Evolutionary conservation across 2,329 filamentous ascomycete species (phyloP).

Genomic region (Tolypocladium ovalisporum): DNA sequence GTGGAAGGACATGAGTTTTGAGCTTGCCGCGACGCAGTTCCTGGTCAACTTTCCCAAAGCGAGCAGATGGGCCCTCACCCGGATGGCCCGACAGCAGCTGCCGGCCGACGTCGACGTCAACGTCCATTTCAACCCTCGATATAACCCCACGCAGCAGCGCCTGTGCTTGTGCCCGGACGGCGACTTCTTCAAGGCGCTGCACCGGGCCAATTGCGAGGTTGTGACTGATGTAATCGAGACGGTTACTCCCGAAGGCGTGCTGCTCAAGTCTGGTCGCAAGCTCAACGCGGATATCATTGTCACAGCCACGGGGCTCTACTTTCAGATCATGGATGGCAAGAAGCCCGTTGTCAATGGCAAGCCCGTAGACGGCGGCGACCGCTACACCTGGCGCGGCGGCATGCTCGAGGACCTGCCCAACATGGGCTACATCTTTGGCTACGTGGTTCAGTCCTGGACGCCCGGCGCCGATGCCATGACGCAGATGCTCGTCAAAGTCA

Average conservation of each 20-base stretch:
- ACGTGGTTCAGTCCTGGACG: slow-evolving; percentile 57
- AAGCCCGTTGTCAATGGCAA: slow-evolving; percentile 42
- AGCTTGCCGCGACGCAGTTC: slow-evolving; percentile 28
- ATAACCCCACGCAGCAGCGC: slow-evolving; percentile 63
- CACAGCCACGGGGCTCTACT: slow-evolving; percentile 55
- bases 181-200: slow-evolving; percentile 43
- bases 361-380: slow-evolving; percentile 32
- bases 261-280: slow-evolving; percentile 33
- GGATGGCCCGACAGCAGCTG: slow-evolving; percentile 34
- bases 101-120: slow-evolving; percentile 43
- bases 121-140: slow-evolving; percentile 53
- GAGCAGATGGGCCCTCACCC: slow-evolving; percentile 23
- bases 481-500: slow-evolving; percentile 35
- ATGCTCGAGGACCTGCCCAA: slow-evolving; percentile 62
- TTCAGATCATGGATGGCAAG: slow-evolving; percentile 45
- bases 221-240: slow-evolving; percentile 42
- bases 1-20: slow-evolving; percentile 34
- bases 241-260: slow-evolving; percentile 36
- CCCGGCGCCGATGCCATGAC: slow-evolving; percentile 47
- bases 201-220: slow-evolving; percentile 31
- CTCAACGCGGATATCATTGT: slow-evolving; percentile 57
- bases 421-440: slow-evolving; percentile 49
- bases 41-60: slow-evolving; percentile 14
- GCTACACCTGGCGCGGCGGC: slow-evolving; percentile 50
- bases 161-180: slow-evolving; percentile 54